Percentiles rank a stretch among this genome's conserved stretches.
Evolutionary conservation across 768 basidiomycete species (phyloP).

Genomic region (Terana coerulea): DNA sequence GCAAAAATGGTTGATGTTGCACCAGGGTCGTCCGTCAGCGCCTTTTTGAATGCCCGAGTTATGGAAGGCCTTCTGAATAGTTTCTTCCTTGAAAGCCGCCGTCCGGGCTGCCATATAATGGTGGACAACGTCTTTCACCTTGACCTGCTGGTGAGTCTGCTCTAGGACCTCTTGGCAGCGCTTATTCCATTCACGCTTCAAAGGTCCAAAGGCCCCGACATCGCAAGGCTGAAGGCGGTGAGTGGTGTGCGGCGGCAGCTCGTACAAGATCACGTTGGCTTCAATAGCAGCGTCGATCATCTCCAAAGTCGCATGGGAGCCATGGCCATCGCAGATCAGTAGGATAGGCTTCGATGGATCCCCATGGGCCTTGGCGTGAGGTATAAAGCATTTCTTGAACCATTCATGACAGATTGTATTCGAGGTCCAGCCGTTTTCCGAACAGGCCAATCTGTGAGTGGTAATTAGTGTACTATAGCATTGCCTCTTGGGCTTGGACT

Average conservation of each 20-base stretch:
- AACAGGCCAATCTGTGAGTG: slow-evolving; percentile 26
- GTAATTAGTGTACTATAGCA: background rate
- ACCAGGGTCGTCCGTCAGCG: no score
- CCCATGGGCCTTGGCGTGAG: slow-evolving; percentile 27
- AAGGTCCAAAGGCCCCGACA: slow-evolving; percentile 35
- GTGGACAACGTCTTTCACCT: background rate
- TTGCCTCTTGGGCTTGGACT: no score
- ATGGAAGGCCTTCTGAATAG: no score
- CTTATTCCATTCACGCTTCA: slow-evolving; percentile 25
- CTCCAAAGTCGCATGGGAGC: slow-evolving; percentile 31
- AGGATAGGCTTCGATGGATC: slow-evolving; percentile 30
- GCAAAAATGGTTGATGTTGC: no score
- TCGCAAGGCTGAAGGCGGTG: slow-evolving; percentile 41
- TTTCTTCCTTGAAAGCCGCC: background rate
- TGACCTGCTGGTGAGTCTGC: background rate
- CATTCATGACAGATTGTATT: slow-evolving; percentile 31
- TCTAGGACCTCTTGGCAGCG: background rate
- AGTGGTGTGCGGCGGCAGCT: slow-evolving; percentile 38
- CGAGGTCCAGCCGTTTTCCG: slow-evolving; percentile 40
- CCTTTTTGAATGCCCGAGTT: no score
- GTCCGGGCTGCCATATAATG: slow-evolving; percentile 10
- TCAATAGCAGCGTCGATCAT: slow-evolving; percentile 26
- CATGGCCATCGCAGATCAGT: slow-evolving; percentile 41
- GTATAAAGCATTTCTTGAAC: slow-evolving; percentile 37
- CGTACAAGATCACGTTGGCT: slow-evolving; percentile 29